Evolutionary conservation across 1,284 basidiomycete species (phyloP).

Genomic region (Tilletia indica): DNA sequence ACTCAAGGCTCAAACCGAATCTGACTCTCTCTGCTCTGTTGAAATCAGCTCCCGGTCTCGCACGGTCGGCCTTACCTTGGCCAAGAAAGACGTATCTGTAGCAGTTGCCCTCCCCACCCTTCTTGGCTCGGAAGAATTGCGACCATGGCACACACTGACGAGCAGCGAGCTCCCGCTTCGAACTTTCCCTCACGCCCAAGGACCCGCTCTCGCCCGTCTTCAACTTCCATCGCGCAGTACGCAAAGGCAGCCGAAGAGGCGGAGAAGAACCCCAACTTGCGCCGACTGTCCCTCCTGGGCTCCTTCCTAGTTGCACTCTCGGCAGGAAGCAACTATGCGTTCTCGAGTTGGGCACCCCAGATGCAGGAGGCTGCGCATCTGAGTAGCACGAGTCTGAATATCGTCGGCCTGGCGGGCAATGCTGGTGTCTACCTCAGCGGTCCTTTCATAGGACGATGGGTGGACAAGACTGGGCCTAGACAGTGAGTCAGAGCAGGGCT

Average conservation of each 20-base stretch:
- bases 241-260: constrained; percentile 2
- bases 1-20: no score
- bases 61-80: no score
- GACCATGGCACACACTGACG: no score
- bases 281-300: constrained; percentile 41
- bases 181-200: neutral
- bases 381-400: constrained; percentile 54
- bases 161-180: neutral
- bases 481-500: constrained; percentile 22
- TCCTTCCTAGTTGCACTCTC: constrained; percentile 50
- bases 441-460: constrained; percentile 49
- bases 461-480: constrained; percentile 48
- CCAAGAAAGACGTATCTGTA: no score
- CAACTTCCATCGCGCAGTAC: neutral
- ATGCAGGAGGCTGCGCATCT: constrained; percentile 54
- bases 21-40: no score
- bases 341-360: constrained; percentile 55
- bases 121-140: no score
- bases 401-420: constrained; percentile 57
- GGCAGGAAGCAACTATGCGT: constrained; percentile 56
- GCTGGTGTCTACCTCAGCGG: constrained; percentile 54
- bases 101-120: no score
- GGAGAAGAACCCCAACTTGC: constrained; percentile 16
- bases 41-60: no score
- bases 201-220: constrained; percentile 11